phyloP scores from a whole-genome alignment of 371 early-diverging fungal species.

The Batrachochytrium dendrobatidis region DNA sequence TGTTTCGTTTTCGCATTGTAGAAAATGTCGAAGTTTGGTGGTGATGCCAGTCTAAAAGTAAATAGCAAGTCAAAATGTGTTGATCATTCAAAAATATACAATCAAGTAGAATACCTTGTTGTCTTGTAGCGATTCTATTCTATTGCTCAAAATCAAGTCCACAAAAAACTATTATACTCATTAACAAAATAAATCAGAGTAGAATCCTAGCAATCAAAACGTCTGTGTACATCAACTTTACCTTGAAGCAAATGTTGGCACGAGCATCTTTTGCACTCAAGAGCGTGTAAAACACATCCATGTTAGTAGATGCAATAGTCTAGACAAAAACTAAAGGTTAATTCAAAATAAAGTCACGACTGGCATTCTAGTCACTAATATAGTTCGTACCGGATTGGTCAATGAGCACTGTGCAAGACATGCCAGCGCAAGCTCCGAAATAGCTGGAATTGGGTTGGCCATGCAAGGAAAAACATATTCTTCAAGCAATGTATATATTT shows the following conservation, averaged over 20 bases:
- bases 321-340: no score
- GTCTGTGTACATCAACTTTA: no score
- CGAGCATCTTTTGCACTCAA: not conserved
- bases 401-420: conserved; percentile 4
- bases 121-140: no score
- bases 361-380: no score
- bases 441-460: not conserved
- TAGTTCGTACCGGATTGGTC: no score
- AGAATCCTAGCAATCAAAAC: no score
- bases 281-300: not conserved
- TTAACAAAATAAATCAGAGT: not conserved
- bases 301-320: not conserved
- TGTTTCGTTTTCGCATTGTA: not conserved
- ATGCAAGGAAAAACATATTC: not conserved
- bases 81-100: not conserved
- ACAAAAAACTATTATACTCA: not conserved
- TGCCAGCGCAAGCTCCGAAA: not conserved
- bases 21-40: not conserved
- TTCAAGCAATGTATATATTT: not conserved
- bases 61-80: not conserved
- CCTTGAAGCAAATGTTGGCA: not conserved
- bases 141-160: not conserved
- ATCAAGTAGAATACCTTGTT: no score
- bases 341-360: no score
- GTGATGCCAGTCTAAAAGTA: not conserved